phyloP scores from a whole-genome alignment of 2,329 filamentous ascomycete genomes.

The Pseudopyricularia cyperi region DNA sequence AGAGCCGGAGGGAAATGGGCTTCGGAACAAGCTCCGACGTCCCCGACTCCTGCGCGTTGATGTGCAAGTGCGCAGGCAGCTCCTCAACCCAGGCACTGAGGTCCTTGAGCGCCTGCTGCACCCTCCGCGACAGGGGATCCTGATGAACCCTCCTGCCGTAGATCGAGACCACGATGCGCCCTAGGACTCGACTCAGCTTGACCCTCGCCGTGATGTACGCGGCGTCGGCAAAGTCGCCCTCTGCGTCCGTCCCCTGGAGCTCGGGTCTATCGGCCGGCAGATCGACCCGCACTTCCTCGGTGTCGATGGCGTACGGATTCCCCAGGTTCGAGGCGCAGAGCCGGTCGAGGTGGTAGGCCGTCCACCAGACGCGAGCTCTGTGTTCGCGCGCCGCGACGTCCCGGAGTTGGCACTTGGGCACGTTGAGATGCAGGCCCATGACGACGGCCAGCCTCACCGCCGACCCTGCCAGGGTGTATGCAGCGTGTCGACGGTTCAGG shows the following conservation, averaged over 20 bases:
- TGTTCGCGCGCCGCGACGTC: slow-evolving; percentile 24
- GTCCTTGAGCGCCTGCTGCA: slow-evolving; percentile 17
- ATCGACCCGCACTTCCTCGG: slow-evolving; percentile 32
- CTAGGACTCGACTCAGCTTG: slow-evolving; percentile 20
- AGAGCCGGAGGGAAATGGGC: neutral
- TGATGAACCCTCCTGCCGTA: slow-evolving; percentile 16
- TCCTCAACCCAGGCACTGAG: slow-evolving; percentile 17
- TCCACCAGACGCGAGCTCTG: slow-evolving; percentile 27
- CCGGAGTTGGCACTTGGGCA: slow-evolving; percentile 21
- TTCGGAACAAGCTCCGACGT: neutral
- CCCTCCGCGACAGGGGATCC: slow-evolving; percentile 16
- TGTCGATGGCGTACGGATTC: slow-evolving; percentile 31
- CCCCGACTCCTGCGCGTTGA: slow-evolving; percentile 9
- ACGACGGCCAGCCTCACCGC: slow-evolving; percentile 28
- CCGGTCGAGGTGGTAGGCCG: slow-evolving; percentile 28
- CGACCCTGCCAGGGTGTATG: slow-evolving; percentile 22
- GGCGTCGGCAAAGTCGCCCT: slow-evolving; percentile 18
- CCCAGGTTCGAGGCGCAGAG: slow-evolving; percentile 35
- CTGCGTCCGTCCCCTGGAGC: slow-evolving; percentile 3
- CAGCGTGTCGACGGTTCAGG: slow-evolving; percentile 4
- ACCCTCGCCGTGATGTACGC: slow-evolving; percentile 21
- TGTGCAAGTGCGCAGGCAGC: slow-evolving; percentile 16
- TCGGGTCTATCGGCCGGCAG: slow-evolving; percentile 21
- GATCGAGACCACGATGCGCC: slow-evolving; percentile 16
- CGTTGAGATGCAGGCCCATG: slow-evolving; percentile 28